A percentile compares a stretch with the other conserved stretches of the same genome.
phyloP scores from a whole-genome alignment of 2,329 filamentous ascomycete species.

The Chaetomium strumarium region DNA sequence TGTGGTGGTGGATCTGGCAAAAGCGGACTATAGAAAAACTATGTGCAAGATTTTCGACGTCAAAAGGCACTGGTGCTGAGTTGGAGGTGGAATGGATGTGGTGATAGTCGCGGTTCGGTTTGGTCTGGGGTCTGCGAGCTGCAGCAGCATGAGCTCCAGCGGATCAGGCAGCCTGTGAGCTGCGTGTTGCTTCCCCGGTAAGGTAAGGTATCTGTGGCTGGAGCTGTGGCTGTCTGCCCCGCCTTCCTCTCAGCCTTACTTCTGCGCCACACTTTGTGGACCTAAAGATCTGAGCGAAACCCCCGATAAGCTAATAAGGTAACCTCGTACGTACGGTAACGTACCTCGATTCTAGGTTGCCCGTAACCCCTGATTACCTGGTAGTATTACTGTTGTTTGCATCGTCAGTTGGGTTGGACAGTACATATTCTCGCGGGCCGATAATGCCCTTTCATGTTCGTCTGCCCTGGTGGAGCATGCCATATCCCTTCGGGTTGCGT shows the following conservation, averaged over 20 bases:
- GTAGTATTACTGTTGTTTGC: no score
- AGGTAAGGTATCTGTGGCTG: slow-evolving; percentile 14
- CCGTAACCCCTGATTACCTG: neutral
- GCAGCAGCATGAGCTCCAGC: slow-evolving; percentile 20
- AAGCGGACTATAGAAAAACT: neutral
- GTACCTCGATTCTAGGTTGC: neutral
- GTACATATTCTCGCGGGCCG: no score
- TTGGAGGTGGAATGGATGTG: slow-evolving; percentile 3
- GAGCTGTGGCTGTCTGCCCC: slow-evolving; percentile 11
- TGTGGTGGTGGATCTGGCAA: slow-evolving; percentile 10
- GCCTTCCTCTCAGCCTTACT: slow-evolving; percentile 13
- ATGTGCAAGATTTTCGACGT: neutral
- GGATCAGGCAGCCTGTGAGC: slow-evolving; percentile 40
- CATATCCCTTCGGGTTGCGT: no score
- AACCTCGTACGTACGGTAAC: no score
- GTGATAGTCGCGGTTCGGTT: slow-evolving; percentile 10
- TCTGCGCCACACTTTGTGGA: neutral
- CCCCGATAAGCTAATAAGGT: neutral
- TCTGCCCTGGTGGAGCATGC: no score
- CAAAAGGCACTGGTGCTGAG: neutral
- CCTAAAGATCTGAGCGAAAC: neutral
- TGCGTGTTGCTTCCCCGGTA: slow-evolving; percentile 30
- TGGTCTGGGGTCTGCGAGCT: slow-evolving; percentile 13
- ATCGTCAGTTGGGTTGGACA: neutral
- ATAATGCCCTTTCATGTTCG: no score